Evolutionary conservation across 2,329 filamentous ascomycete genomes (phyloP).

Genomic region (Aspergillus cejpii): DNA sequence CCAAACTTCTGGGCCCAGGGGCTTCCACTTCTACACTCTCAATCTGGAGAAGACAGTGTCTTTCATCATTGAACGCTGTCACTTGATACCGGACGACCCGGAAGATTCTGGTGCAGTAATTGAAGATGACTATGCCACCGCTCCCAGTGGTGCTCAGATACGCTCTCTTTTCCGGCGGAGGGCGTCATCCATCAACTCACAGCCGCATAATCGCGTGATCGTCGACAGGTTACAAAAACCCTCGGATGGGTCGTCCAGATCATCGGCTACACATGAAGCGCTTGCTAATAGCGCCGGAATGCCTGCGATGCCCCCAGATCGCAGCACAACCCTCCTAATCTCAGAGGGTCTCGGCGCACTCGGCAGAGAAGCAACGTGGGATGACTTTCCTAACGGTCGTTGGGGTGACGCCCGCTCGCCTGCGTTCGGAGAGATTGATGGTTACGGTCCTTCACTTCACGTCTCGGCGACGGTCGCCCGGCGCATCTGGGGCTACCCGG

Average conservation of each 20-base stretch:
- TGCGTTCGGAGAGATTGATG: conserved; percentile 92
- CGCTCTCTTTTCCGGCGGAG: conserved; percentile 48
- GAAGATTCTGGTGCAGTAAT: conserved; percentile 44
- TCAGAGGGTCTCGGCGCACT: conserved; percentile 87
- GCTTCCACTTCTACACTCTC: conserved; percentile 96
- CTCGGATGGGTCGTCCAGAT: conserved; percentile 30
- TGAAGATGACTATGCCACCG: conserved; percentile 23
- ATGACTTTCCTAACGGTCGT: conserved; percentile 93
- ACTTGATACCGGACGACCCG: conserved; percentile 65
- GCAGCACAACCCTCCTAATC: conserved; percentile 82
- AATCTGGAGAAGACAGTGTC: conserved; percentile 95
- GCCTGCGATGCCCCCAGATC: conserved; percentile 62
- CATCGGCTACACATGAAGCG: conserved; percentile 52
- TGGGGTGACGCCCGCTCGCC: conserved; percentile 92
- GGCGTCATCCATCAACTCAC: conserved; percentile 72
- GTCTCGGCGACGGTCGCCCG: conserved; percentile 79
- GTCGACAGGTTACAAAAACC: conserved; percentile 52
- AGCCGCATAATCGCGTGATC: conserved; percentile 82
- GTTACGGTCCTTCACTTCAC: conserved; percentile 94
- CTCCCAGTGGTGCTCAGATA: conserved; percentile 18
- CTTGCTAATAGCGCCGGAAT: conserved; percentile 70
- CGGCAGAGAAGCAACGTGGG: conserved; percentile 94
- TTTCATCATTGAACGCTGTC: conserved; percentile 77
- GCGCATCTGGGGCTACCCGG: conserved; percentile 76
- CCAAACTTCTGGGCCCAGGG: conserved; percentile 56